These are phyloP conservation scores for Malassezia nana DNA, from an alignment of 1,284 basidiomycete species.

Conservation along the genomic window DNA sequence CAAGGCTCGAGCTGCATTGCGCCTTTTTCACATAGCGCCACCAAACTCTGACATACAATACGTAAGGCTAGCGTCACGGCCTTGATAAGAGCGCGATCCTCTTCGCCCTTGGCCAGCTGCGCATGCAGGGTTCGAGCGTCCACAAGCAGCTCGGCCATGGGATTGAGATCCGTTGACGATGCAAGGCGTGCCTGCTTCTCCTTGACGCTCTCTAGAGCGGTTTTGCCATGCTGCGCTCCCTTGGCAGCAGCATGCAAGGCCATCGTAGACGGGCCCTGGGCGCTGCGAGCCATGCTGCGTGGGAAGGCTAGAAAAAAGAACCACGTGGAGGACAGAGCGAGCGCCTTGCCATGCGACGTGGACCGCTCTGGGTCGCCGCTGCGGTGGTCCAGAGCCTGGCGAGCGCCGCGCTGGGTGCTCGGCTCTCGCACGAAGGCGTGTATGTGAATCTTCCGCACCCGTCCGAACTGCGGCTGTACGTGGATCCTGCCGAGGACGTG, in stretches of 20 bases:
- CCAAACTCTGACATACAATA: slow-evolving; percentile 12
- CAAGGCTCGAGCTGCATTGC: background rate
- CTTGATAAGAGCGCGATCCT: slow-evolving; percentile 4
- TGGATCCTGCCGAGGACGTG: background rate
- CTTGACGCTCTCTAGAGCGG: slow-evolving; percentile 12
- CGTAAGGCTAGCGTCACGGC: slow-evolving; percentile 10
- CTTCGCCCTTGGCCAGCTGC: background rate
- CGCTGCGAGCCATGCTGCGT: background rate
- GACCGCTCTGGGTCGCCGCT: background rate
- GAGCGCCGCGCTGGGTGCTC: background rate
- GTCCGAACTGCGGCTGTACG: background rate
- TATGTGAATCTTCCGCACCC: slow-evolving; percentile 5
- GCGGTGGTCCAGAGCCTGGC: background rate
- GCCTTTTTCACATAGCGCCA: slow-evolving; percentile 5
- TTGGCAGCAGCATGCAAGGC: background rate
- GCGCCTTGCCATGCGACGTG: background rate
- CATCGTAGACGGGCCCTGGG: background rate
- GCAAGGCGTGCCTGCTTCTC: slow-evolving; percentile 11
- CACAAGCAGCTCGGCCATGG: slow-evolving; percentile 6
- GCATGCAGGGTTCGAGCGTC: background rate
- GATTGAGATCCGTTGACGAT: slow-evolving; percentile 13
- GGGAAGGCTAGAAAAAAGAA: background rate
- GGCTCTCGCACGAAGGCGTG: slow-evolving; percentile 7
- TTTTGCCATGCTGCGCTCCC: background rate
- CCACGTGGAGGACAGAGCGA: background rate